Conservation (phyloP, 768 basidiomycete species). For the Kwoniella newhampshirensis region DNA sequence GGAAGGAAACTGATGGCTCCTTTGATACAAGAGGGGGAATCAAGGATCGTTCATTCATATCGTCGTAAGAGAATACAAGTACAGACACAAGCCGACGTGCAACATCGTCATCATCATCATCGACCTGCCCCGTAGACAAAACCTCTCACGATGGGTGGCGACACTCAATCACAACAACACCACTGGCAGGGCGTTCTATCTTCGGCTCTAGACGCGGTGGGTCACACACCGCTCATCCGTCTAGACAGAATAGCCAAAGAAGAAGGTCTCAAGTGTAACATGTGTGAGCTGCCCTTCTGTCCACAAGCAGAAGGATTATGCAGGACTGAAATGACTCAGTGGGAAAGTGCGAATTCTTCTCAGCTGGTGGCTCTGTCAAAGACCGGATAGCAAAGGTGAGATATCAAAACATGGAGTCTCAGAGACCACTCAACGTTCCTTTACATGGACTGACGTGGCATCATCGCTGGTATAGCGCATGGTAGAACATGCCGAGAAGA, state of each 20-base stretch:
- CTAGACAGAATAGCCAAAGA: constrained; percentile 73
- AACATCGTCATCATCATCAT: background rate
- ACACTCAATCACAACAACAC: constrained; percentile 24
- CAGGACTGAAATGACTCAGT: constrained; percentile 57
- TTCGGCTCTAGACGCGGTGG: constrained; percentile 79
- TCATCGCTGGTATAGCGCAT: constrained; percentile 60
- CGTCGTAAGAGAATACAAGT: too few relatives aligned
- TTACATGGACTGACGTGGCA: constrained; percentile 1
- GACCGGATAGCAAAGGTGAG: constrained; percentile 81
- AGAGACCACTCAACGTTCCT: too few relatives aligned
- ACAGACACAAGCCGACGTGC: background rate
- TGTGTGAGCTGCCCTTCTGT: constrained; percentile 56
- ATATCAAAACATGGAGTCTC: too few relatives aligned
- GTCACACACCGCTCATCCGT: constrained; percentile 85
- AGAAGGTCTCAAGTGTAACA: constrained; percentile 80
- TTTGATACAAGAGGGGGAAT: too few relatives aligned
- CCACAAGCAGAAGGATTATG: constrained; percentile 1
- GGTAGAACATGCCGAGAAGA: constrained; percentile 89
- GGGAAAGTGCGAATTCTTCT: constrained; percentile 85
- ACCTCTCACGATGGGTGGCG: constrained; percentile 13
- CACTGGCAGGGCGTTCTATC: constrained; percentile 62
- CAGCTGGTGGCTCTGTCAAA: constrained; percentile 90
- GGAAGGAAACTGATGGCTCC: too few relatives aligned
- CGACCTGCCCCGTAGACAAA: too few relatives aligned
- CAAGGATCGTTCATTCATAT: too few relatives aligned